These are phyloP conservation scores for Aspergillus cavernicola DNA, from an alignment of 495 filamentous ascomycete genomes.

Conservation along the genomic window DNA sequence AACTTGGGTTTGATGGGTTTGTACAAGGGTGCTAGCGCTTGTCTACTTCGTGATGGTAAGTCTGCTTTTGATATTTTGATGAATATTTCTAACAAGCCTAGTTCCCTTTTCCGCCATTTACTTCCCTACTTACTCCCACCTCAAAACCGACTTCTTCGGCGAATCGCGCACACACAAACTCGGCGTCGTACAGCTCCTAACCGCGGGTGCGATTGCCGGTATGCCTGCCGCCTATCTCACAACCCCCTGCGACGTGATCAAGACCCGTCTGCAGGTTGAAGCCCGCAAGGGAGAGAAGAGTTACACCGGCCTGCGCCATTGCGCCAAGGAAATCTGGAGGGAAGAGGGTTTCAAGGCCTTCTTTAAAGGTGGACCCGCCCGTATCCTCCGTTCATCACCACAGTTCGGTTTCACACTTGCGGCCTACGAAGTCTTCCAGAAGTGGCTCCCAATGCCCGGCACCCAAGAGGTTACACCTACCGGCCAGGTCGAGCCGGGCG, in stretches of 20 bases:
- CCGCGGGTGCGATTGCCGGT: conserved; percentile 92
- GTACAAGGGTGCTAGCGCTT: conserved; percentile 97
- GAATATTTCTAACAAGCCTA: conserved; percentile 10
- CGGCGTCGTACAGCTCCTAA: conserved; percentile 86
- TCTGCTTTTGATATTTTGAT: neutral
- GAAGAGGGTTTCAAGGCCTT: conserved; percentile 94
- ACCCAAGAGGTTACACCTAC: conserved; percentile 40
- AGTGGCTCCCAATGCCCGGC: conserved; percentile 75
- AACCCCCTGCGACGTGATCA: conserved; percentile 97
- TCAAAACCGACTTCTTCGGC: conserved; percentile 92
- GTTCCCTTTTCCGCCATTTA: conserved; percentile 98
- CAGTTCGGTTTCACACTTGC: conserved; percentile 98
- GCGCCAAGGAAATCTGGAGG: conserved; percentile 73
- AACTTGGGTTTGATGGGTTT: conserved; percentile 93
- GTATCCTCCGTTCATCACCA: conserved; percentile 88
- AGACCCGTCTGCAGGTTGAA: conserved; percentile 95
- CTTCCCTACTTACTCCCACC: conserved; percentile 92
- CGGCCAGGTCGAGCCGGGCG: conserved; percentile 49
- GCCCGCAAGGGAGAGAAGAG: conserved; percentile 87
- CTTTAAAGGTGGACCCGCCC: conserved; percentile 96
- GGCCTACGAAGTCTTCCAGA: conserved; percentile 88
- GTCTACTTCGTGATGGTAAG: conserved; percentile 77
- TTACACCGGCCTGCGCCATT: conserved; percentile 86
- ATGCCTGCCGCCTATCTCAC: conserved; percentile 99
- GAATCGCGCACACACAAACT: conserved; percentile 87